Evolutionary conservation across 2,329 filamentous ascomycete genomes (phyloP).

Genomic region (Penicillium freii): DNA sequence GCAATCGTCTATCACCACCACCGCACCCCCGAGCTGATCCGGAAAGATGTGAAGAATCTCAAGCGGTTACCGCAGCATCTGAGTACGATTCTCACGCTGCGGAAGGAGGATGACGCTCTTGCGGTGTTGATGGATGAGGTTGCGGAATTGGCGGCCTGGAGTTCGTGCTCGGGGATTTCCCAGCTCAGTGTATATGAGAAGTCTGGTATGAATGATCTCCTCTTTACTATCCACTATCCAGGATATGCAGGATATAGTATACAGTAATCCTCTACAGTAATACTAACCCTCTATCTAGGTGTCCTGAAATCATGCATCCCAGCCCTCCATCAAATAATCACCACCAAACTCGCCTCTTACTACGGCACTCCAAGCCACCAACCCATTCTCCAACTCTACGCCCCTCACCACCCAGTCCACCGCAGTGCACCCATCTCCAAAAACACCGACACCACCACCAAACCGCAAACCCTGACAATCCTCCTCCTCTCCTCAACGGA

Average conservation of each 20-base stretch:
- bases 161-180: constrained; percentile 81
- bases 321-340: constrained; percentile 76
- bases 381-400: constrained; percentile 69
- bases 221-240: background rate
- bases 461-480: constrained; percentile 51
- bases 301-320: constrained; percentile 85
- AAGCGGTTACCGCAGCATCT: constrained; percentile 77
- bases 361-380: constrained; percentile 68
- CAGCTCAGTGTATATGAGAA: constrained; percentile 88
- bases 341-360: constrained; percentile 78
- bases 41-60: constrained; percentile 75
- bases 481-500: constrained; percentile 85
- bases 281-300: constrained; percentile 52
- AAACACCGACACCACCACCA: constrained; percentile 6
- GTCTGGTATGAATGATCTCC: constrained; percentile 60
- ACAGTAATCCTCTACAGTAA: background rate
- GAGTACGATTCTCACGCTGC: constrained; percentile 78
- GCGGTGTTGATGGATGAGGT: constrained; percentile 86
- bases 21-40: constrained; percentile 87
- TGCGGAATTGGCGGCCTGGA: constrained; percentile 91
- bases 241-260: background rate
- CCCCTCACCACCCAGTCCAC: constrained; percentile 63
- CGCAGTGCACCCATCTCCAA: constrained; percentile 24
- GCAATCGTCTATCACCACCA: constrained; percentile 93
- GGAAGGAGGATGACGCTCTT: constrained; percentile 67